Evolutionary conservation across 176 grass and related monocot genomes (phyloP), one percentile per base, ranked within the genome.

Genomic region (Oryza glumipatula): DNA sequence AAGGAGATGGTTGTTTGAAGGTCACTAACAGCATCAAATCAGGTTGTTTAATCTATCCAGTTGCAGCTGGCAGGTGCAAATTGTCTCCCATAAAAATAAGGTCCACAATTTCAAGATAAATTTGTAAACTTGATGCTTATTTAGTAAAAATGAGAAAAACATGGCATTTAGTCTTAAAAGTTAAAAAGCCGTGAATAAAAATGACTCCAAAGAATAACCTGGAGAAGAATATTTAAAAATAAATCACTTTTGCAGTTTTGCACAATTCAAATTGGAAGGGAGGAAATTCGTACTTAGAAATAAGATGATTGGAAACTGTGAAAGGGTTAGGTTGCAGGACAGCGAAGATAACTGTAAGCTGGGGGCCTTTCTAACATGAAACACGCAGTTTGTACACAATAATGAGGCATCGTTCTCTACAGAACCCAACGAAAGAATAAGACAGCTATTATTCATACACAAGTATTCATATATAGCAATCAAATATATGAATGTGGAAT

Each of bases 381-480:
- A 89, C 85, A 58, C 87, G 74, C 70, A 98, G 74, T 82, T 90
- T 95, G 86, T 85, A 94, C 64, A 95, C 91, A 67, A 98, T 92
- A 70, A 77, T 98, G 93, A 79, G 68, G 87, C 83, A 80, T 86
- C 93, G 70, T 95, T 85, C 88, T 90, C 96, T 98, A 76, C 47
- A 82, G 16, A 84, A 88, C 6, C 74, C 39, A 73, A 76, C 24
- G 44, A 5, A 81, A 72, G 23, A 64, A 84, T 80, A 80, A 79
- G 43, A 65, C 69, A 72, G 22, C 5, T 79, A n/a, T 67, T 78
- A 78, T 65, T 26, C 30, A 54, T 76, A 72, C 28, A 26, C 26
- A 26, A 26, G 26, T 78, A 78, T 65, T 26, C 30, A 54, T 76
- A 72, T 15, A 64, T 75, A 32, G 6, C 41, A 44, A 74, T 69